Percentiles rank a stretch among this genome's conserved stretches.
These are phyloP conservation scores for Collybia nuda DNA, from an alignment of 768 basidiomycete genomes.

Conservation along the genomic window DNA sequence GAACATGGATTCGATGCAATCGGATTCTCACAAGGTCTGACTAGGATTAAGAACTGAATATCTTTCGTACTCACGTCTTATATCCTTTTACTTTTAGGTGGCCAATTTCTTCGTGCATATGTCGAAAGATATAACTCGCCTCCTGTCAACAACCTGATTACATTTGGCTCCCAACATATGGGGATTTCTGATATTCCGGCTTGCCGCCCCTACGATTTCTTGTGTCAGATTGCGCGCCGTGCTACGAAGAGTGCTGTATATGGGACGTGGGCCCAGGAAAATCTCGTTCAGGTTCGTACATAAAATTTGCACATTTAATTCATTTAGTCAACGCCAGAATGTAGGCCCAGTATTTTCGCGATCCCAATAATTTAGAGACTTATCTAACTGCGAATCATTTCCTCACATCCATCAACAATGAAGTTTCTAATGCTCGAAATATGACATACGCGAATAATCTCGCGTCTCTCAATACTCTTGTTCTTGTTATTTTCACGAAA, in stretches of 20 bases:
- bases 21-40: conserved; percentile 79
- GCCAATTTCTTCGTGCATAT: conserved; percentile 87
- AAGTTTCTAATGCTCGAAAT: conserved; percentile 54
- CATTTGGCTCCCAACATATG: conserved; percentile 88
- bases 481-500: conserved; percentile 71
- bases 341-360: conserved; percentile 87
- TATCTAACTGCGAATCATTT: conserved; percentile 68
- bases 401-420: conserved; percentile 79
- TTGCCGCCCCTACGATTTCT: conserved; percentile 63
- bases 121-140: conserved; percentile 75
- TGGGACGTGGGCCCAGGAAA: conserved; percentile 70
- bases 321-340: background rate
- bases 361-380: conserved; percentile 54
- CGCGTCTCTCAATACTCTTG: conserved; percentile 58
- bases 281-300: conserved; percentile 63
- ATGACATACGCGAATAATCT: conserved; percentile 60
- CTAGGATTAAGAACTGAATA: background rate
- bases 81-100: conserved; percentile 39
- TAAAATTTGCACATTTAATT: background rate
- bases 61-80: background rate
- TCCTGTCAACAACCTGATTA: conserved; percentile 77
- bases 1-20: conserved; percentile 78
- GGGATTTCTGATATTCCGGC: conserved; percentile 75
- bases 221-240: conserved; percentile 68
- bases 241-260: conserved; percentile 68